These are phyloP conservation scores for Xylariales sp. DNA, from an alignment of 2,329 filamentous ascomycete genomes.

Conservation along the genomic window DNA sequence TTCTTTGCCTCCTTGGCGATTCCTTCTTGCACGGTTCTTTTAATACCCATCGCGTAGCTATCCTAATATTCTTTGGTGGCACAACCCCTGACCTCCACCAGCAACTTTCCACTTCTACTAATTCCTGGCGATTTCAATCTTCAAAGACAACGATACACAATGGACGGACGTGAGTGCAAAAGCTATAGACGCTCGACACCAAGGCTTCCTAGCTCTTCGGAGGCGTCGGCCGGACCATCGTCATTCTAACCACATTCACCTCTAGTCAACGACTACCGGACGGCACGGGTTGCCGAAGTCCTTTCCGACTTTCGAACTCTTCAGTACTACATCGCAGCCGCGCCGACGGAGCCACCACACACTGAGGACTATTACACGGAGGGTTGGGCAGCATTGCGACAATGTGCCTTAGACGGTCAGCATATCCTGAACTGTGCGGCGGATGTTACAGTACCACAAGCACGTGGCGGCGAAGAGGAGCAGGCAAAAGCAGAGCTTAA, in stretches of 20 bases:
- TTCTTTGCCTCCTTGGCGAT: conserved; percentile 35
- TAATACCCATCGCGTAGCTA: conserved; percentile 29
- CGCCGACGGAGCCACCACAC: conserved; percentile 65
- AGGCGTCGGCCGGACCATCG: not conserved
- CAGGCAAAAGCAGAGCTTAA: conserved; percentile 71
- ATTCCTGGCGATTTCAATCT: conserved; percentile 15
- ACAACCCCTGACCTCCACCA: conserved; percentile 15
- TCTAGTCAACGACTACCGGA: conserved; percentile 70
- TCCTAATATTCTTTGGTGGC: conserved; percentile 25
- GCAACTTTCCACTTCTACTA: conserved; percentile 26
- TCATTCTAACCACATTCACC: conserved; percentile 38
- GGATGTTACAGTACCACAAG: conserved; percentile 67
- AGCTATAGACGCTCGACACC: conserved; percentile 8
- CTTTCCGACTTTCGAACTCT: conserved; percentile 71
- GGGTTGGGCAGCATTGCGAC: conserved; percentile 70
- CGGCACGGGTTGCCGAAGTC: conserved; percentile 69
- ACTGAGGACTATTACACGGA: conserved; percentile 71
- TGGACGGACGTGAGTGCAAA: conserved; percentile 51
- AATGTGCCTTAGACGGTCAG: conserved; percentile 72
- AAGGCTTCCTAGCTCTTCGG: conserved; percentile 2
- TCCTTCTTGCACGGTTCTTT: conserved; percentile 22
- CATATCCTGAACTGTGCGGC: conserved; percentile 73
- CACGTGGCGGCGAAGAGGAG: conserved; percentile 66
- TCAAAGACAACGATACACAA: conserved; percentile 37
- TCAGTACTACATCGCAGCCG: conserved; percentile 71